Evolutionary conservation across 768 basidiomycete genomes (phyloP), one percentile per base, ranked within the genome.

Genomic region (Suillus decipiens): DNA sequence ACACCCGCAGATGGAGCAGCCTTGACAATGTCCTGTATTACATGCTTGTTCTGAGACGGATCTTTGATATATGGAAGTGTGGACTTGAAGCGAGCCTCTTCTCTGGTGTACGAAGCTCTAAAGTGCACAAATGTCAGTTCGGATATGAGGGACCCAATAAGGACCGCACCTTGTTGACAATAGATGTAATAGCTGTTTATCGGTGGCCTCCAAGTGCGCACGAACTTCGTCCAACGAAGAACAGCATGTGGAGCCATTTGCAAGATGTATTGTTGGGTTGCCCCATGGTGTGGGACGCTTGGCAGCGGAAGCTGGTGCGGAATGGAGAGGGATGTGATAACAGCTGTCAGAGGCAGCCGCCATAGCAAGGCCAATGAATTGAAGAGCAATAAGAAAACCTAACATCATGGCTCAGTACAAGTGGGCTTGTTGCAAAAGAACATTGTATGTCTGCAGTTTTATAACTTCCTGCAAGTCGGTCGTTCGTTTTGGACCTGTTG

Each of bases 71-170:
- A 56, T n/a, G 55, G 37, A 61, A 56, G 47, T 2, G 63, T 71
- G n/a, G 48, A n/a, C 47, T 68, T 71, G 65, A 71, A 73, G 22
- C 72, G 69, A 15, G 68, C 63, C 8, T 70, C 72, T 61, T 72
- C 71, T 43, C 68, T 53, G 17, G 71, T 65, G 45, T 72, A 73
- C 17, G 63, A 63, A 22, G 67, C 37, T 42, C 71, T 71, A 8
- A 33, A 43, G 42, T 2, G n/a, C 15, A 37, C 33, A 31, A 34
- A 47, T 47, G 9, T 66, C 45, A 28, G 51, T 37, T n/a, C n/a
- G n/a, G 24, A 57, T 12, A 19, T 12, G 59, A 12, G 41, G 17
- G n/a, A n/a, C n/a, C n/a, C n/a, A n/a, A 47, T 19, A 17, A 28
- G 19, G 5, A n/a, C 8, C 22, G 22, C 60, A 69, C 71, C 66